Conservation (phyloP, 2,329 filamentous ascomycete genomes). For the Diaporthe ampelina region DNA sequence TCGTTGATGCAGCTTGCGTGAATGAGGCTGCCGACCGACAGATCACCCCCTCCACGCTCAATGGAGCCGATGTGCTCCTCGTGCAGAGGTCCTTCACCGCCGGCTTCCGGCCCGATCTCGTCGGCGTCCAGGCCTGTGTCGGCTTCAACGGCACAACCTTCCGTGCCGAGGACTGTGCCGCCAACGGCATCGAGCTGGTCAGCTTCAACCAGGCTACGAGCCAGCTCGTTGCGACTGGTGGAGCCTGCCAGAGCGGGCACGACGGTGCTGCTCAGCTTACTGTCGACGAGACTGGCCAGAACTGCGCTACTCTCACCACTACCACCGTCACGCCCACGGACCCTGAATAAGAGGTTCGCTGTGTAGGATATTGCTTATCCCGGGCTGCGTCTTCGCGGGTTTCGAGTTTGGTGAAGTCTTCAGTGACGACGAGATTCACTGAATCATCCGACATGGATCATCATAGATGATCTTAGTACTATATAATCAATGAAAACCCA, state of each 20-base stretch:
- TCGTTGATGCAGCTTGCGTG: constrained; percentile 57
- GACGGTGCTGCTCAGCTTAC: constrained; percentile 51
- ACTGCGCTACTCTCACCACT: constrained; percentile 50
- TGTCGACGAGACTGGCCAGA: constrained; percentile 46
- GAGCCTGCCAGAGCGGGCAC: constrained; percentile 54
- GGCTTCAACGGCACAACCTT: constrained; percentile 57
- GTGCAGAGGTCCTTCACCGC: constrained; percentile 55
- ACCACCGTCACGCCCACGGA: constrained; percentile 47
- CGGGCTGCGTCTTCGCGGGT: background rate
- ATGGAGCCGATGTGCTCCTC: constrained; percentile 50
- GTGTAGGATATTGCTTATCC: no score
- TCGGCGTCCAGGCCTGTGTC: constrained; percentile 54
- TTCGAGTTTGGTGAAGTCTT: no score
- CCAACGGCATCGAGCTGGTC: constrained; percentile 46
- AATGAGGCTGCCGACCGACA: constrained; percentile 55
- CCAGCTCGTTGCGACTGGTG: constrained; percentile 48
- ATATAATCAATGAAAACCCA: no score
- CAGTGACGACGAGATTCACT: background rate
- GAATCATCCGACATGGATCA: no score
- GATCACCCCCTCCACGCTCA: constrained; percentile 53
- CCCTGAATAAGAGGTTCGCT: constrained; percentile 10
- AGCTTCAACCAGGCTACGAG: constrained; percentile 45
- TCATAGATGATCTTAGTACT: no score
- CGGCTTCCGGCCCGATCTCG: constrained; percentile 56
- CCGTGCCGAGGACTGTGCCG: constrained; percentile 53